Evolutionary conservation across 2,329 filamentous ascomycete species (phyloP).

Genomic region (Colletotrichum chlorophyti): DNA sequence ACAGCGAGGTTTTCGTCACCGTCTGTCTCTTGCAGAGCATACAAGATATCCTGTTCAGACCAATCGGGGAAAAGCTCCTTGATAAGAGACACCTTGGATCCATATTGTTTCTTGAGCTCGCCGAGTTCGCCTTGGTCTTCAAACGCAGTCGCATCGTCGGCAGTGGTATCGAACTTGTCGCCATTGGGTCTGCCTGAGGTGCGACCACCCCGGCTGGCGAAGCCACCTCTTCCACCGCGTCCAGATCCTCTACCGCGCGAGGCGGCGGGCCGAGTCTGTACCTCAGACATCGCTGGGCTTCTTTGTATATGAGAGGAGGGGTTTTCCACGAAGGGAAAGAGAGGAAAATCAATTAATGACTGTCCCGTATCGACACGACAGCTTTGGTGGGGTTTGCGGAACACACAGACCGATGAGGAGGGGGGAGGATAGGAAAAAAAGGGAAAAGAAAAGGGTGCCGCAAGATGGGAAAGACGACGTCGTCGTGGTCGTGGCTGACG

Average conservation of each 20-base stretch:
- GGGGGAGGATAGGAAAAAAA: slow-evolving; percentile 31
- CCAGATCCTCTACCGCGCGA: slow-evolving; percentile 89
- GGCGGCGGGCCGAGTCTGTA: slow-evolving; percentile 82
- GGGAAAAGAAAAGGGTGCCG: slow-evolving; percentile 33
- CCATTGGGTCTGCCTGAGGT: slow-evolving; percentile 72
- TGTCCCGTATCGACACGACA: slow-evolving; percentile 29
- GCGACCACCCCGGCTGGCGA: slow-evolving; percentile 75
- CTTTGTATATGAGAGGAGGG: slow-evolving; percentile 18
- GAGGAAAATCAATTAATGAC: slow-evolving; percentile 25
- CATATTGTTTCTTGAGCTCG: slow-evolving; percentile 90
- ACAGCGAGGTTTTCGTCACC: slow-evolving; percentile 79
- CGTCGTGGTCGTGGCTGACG: slow-evolving; percentile 30
- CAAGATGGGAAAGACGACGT: slow-evolving; percentile 23
- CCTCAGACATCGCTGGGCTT: slow-evolving; percentile 80
- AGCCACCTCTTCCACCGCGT: slow-evolving; percentile 83
- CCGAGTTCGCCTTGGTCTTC: slow-evolving; percentile 89
- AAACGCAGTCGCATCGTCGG: slow-evolving; percentile 63
- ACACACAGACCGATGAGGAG: slow-evolving; percentile 35
- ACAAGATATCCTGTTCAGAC: slow-evolving; percentile 94
- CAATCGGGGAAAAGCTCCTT: slow-evolving; percentile 95
- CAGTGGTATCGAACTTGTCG: slow-evolving; percentile 64
- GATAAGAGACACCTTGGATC: slow-evolving; percentile 78
- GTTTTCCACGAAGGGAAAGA: slow-evolving; percentile 28
- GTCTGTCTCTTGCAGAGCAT: slow-evolving; percentile 87
- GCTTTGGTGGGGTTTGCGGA: slow-evolving; percentile 24